phyloP scores from a whole-genome alignment of 495 filamentous ascomycete species.

The Trichoderma orchidacearum region DNA sequence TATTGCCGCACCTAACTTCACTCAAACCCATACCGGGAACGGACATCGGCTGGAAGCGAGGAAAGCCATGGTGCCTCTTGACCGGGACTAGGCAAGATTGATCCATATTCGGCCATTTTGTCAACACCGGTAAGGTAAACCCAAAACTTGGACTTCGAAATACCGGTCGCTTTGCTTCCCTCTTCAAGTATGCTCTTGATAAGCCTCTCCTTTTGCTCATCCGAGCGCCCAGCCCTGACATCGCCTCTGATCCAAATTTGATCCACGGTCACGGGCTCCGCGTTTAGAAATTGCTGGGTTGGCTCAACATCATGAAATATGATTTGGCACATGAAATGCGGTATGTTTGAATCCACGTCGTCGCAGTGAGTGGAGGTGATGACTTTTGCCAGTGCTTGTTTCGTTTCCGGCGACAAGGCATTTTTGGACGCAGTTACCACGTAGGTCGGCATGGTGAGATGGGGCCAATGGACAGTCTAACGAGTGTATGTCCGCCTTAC shows the following conservation, averaged over 20 bases:
- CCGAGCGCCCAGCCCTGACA: background rate
- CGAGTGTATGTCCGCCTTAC: background rate
- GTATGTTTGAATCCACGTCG: background rate
- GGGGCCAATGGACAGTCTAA: background rate
- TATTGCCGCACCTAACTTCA: too few species aligned
- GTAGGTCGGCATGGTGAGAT: background rate
- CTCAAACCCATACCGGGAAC: background rate
- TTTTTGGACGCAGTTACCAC: background rate
- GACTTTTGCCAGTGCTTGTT: background rate
- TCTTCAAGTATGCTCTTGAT: background rate
- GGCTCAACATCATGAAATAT: background rate
- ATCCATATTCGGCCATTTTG: background rate
- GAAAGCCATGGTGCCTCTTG: background rate
- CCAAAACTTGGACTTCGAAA: background rate
- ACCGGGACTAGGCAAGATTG: background rate
- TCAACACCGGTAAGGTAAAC: background rate
- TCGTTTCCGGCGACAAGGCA: background rate
- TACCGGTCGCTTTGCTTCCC: background rate
- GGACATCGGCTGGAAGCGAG: background rate
- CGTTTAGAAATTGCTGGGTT: background rate
- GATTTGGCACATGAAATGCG: background rate
- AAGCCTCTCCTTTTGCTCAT: background rate
- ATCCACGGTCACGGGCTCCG: background rate
- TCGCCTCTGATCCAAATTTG: background rate
- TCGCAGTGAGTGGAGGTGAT: background rate